These are phyloP conservation scores for Populus tremula DNA, from an alignment of 345 rosid species.

Conservation along the genomic window DNA sequence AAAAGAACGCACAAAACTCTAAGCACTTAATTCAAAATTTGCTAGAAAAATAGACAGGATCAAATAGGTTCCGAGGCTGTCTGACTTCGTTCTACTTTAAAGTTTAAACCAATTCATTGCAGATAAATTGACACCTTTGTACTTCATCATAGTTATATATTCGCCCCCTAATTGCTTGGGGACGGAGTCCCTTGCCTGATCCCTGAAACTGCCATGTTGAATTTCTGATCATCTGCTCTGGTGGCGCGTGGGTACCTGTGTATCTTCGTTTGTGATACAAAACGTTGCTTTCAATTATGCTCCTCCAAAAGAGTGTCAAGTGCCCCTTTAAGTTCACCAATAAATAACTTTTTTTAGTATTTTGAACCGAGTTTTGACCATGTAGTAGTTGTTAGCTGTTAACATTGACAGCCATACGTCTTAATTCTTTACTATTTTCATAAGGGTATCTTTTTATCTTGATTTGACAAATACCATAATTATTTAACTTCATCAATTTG, in stretches of 20 bases:
- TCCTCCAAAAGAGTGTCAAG: background rate
- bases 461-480: too few species aligned
- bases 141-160: background rate
- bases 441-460: background rate
- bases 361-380: background rate
- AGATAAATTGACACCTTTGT: slow-evolving; percentile 18
- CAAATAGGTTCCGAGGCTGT: slow-evolving; percentile 2
- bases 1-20: too few species aligned
- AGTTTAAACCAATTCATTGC: background rate
- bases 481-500: too few species aligned
- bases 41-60: background rate
- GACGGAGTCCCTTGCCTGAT: background rate
- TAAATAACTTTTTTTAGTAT: background rate
- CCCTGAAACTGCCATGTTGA: slow-evolving; percentile 4
- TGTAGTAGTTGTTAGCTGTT: background rate
- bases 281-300: slow-evolving; percentile 2
- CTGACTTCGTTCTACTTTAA: slow-evolving; percentile 15
- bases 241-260: slow-evolving; percentile 4
- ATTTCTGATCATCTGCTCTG: background rate
- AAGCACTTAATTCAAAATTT: background rate
- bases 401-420: background rate
- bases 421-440: background rate
- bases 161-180: slow-evolving; percentile 5
- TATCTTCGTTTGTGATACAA: background rate
- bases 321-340: background rate